Conservation (phyloP, 805 yeast species). For the Candida sonorensis region DNA sequence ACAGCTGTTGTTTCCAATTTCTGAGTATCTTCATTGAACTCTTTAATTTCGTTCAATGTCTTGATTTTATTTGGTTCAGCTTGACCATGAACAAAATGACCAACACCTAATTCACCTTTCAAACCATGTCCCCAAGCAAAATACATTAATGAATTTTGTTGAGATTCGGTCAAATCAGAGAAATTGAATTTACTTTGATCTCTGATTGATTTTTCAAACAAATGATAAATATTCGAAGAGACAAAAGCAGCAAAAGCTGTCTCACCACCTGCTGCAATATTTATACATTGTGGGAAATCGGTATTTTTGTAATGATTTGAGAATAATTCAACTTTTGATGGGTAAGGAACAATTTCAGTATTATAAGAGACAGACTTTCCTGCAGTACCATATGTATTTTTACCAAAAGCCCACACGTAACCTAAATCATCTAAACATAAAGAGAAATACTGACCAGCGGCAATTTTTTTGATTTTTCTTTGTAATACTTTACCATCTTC, state of each 20-base stretch:
- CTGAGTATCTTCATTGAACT: conserved; percentile 44
- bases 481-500: conserved; percentile 21
- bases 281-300: conserved; percentile 39
- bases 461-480: conserved; percentile 50
- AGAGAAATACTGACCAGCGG: conserved; percentile 70
- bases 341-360: conserved; percentile 65
- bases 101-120: conserved; percentile 81
- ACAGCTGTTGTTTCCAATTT: conserved; percentile 40
- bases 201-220: conserved; percentile 27
- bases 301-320: conserved; percentile 32
- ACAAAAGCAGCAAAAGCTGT: conserved; percentile 47
- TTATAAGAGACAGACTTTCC: conserved; percentile 62
- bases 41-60: conserved; percentile 39
- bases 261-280: conserved; percentile 65
- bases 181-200: conserved; percentile 8
- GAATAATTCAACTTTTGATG: conserved; percentile 44
- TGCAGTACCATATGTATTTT: conserved; percentile 77
- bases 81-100: conserved; percentile 68
- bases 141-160: conserved; percentile 27
- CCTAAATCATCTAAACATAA: conserved; percentile 65
- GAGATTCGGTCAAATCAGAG: conserved; percentile 14
- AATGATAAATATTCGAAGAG: conserved; percentile 28
- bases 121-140: conserved; percentile 80
- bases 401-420: conserved; percentile 79
- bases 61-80: conserved; percentile 56